Percentiles rank a stretch among this genome's conserved stretches.
phyloP scores from a whole-genome alignment of 768 basidiomycete genomes.

The Mycena latifolia region DNA sequence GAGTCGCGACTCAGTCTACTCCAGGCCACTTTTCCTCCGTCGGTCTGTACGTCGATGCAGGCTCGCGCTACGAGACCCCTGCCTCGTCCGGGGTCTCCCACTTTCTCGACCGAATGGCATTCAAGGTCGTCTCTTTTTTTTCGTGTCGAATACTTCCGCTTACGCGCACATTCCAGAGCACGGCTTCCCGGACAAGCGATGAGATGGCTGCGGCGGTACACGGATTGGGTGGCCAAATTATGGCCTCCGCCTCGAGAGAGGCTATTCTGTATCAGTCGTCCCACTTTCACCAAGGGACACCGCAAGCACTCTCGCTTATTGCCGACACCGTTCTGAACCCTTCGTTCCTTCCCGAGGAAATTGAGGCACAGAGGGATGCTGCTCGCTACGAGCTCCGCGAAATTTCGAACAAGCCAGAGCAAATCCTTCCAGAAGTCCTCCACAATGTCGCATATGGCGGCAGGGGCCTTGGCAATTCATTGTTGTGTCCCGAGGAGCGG shows the following conservation, averaged over 20 bases:
- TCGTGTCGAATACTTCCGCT: constrained; percentile 7
- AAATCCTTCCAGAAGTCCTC: constrained; percentile 91
- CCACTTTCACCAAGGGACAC: constrained; percentile 87
- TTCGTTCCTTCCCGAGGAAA: constrained; percentile 79
- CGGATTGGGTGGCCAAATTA: constrained; percentile 90
- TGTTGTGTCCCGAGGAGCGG: constrained; percentile 90
- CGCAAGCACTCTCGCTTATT: constrained; percentile 87
- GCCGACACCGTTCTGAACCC: constrained; percentile 92
- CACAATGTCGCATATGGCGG: constrained; percentile 87
- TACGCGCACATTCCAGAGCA: constrained; percentile 66
- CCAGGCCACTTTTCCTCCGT: constrained; percentile 96
- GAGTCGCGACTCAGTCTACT: constrained; percentile 91
- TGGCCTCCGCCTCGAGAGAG: constrained; percentile 92
- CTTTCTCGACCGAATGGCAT: constrained; percentile 95
- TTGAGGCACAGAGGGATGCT: constrained; percentile 87
- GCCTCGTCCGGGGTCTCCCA: constrained; percentile 86
- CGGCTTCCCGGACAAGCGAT: constrained; percentile 74
- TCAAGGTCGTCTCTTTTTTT: constrained; percentile 74
- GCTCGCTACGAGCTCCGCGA: constrained; percentile 94
- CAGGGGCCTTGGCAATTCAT: constrained; percentile 88
- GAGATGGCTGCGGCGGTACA: constrained; percentile 88
- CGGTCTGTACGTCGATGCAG: constrained; percentile 95
- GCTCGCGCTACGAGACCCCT: constrained; percentile 87
- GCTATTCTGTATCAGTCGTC: constrained; percentile 99
- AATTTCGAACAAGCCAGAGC: constrained; percentile 89